Percentiles rank a stretch among this genome's conserved stretches.
phyloP scores from a whole-genome alignment of 1,139 yeast species.

The Lodderomyces metapsilosis region DNA sequence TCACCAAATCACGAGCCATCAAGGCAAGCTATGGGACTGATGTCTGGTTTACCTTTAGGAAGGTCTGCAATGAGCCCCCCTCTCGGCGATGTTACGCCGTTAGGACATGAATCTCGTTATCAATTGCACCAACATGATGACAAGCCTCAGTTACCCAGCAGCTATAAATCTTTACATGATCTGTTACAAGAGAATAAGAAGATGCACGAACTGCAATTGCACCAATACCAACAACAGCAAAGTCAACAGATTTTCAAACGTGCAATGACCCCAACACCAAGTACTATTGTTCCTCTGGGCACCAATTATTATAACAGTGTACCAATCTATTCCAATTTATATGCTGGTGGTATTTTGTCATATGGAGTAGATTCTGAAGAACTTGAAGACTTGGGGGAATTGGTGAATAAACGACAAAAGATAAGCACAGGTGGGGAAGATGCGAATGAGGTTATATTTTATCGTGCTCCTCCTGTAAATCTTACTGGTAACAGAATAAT shows the following conservation, averaged over 20 bases:
- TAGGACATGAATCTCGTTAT: not conserved
- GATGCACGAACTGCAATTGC: conserved; percentile 24
- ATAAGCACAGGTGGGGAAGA: conserved; percentile 19
- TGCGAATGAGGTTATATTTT: conserved; percentile 62
- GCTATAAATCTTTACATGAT: conserved; percentile 17
- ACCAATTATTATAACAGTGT: conserved; percentile 30
- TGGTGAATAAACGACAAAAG: conserved; percentile 23
- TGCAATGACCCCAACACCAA: conserved; percentile 23
- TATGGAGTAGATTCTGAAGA: conserved; percentile 26
- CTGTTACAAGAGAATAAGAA: conserved; percentile 17
- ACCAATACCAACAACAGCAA: conserved; percentile 22
- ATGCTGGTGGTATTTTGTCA: conserved; percentile 43
- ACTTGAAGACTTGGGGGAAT: conserved; percentile 22
- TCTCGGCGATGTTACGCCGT: not conserved
- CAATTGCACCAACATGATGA: conserved; percentile 10
- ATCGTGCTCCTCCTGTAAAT: conserved; percentile 70
- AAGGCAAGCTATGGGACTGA: conserved; percentile 7
- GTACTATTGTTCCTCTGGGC: conserved; percentile 19
- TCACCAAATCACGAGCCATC: conserved; percentile 16
- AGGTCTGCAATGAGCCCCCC: conserved; percentile 7
- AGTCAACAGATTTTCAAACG: conserved; percentile 21
- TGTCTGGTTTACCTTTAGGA: conserved; percentile 2
- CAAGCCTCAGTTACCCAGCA: conserved; percentile 17
- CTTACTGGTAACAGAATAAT: conserved; percentile 51
- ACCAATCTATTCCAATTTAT: conserved; percentile 35